Base-by-base conservation (phyloP, 2,329 filamentous ascomycete species). In the Alternaria infectoria region DNA sequence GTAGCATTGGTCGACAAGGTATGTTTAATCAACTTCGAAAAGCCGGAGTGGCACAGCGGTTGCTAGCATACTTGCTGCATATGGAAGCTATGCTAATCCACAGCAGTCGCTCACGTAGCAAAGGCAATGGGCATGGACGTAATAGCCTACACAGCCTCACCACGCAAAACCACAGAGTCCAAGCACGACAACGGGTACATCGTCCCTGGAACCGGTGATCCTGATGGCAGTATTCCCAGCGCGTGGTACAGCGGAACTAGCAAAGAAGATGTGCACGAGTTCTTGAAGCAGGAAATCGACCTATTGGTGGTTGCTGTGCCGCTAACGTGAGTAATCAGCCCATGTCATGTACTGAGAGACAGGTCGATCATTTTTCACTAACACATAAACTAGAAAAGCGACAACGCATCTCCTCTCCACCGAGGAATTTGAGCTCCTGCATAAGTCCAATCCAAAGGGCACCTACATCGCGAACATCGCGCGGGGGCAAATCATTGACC, bases 391-490 rank as follows among this genome's bases (percentile, higher is more conserved):
- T 25, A 79, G 77, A 15, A 73, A 76, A 65, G 59, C 84, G 60
- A 90, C 88, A n/a, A 82, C 79, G 3, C 81, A 85, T 67, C 77
- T 89, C 49, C 79, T 90, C n/a, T 83, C 83, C 3, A 81, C 79
- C 4, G 78, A 82, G 15, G 88, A 89, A 72, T 87, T 89, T 68
- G 76, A 80, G 2, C 70, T 86, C 8, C 81, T 93, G n/a, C 81
- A 84, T 10, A 79, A 79, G 19, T 73, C 72, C 47, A 78, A 77
- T 10, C 71, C 78, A 3, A 75, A 79, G 32, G 74, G 83, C 40
- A 87, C 89, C 0, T 92, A 90, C 65, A 72, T 95, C 7, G 86
- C 88, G 54, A 94, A 95, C 71, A 91, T 94, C 66, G 88, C 89
- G 0, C 86, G 92, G 2, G 92, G 90, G 0, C 81, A 82, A 32